A percentile compares a stretch with the other conserved stretches of the same genome.
phyloP scores from a whole-genome alignment of 78 protist genomes.

The Tieghemostelium lacteum region DNA sequence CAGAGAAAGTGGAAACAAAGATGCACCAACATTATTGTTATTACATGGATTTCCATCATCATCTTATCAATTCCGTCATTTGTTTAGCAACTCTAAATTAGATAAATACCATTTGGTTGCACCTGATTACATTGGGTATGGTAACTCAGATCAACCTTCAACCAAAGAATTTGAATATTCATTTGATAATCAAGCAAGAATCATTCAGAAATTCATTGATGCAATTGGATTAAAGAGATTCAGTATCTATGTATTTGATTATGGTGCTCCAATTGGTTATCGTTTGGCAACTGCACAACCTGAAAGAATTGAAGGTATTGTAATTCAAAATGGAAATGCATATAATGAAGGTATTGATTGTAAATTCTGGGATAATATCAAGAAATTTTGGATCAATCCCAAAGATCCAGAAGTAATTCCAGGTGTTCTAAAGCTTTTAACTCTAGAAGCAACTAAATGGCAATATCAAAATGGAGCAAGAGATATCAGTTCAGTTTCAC shows the following conservation, averaged over 20 bases:
- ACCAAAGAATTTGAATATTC: background rate
- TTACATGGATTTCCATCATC: no score
- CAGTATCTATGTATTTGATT: slow-evolving; percentile 1
- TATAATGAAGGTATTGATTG: background rate
- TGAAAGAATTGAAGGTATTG: background rate
- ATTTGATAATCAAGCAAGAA: background rate
- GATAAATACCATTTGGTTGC: background rate
- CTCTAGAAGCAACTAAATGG: background rate
- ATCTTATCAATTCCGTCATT: background rate
- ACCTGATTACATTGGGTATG: background rate
- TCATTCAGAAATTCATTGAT: background rate
- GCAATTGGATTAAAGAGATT: background rate
- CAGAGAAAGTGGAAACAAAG: no score
- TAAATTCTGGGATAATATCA: background rate
- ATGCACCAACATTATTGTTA: no score
- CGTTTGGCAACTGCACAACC: background rate
- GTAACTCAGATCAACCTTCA: background rate
- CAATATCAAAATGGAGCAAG: slow-evolving; percentile 5
- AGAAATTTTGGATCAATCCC: background rate
- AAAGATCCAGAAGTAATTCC: background rate
- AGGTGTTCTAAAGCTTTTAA: background rate
- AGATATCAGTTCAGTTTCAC: background rate
- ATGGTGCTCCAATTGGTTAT: slow-evolving; percentile 21
- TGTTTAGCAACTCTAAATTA: background rate
- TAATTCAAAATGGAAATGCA: background rate